Evolutionary conservation across 441 rosid genomes (phyloP).

Genomic region (Populus hybrid): DNA sequence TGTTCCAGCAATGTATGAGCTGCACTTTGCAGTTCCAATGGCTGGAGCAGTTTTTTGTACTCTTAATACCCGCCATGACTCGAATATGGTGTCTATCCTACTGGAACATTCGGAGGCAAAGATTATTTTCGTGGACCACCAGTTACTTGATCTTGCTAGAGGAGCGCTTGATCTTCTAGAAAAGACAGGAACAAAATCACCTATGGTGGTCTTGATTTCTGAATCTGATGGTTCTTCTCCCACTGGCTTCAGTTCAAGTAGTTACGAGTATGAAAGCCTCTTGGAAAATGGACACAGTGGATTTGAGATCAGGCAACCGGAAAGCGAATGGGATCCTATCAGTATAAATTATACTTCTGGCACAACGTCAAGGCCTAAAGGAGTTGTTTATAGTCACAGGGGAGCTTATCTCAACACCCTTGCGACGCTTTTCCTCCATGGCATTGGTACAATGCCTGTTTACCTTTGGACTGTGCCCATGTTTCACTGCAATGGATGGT

Average conservation of each 20-base stretch:
- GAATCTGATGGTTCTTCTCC: conserved; percentile 24
- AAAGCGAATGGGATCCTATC: conserved; percentile 61
- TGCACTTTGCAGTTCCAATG: conserved; percentile 89
- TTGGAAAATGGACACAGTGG: conserved; percentile 33
- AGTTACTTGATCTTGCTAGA: conserved; percentile 45
- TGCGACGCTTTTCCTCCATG: conserved; percentile 46
- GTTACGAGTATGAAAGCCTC: conserved; percentile 49
- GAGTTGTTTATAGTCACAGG: conserved; percentile 69
- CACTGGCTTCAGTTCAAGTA: conserved; percentile 1
- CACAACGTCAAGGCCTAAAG: conserved; percentile 73
- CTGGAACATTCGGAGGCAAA: conserved; percentile 68
- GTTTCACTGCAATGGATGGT: conserved; percentile 89
- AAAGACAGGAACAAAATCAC: conserved; percentile 31
- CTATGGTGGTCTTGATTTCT: conserved; percentile 36
- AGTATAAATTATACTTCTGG: conserved; percentile 75
- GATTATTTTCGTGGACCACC: conserved; percentile 61
- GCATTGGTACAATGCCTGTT: conserved; percentile 47
- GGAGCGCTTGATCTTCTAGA: conserved; percentile 55
- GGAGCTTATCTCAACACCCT: conserved; percentile 70
- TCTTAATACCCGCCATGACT: conserved; percentile 67
- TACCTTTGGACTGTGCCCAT: conserved; percentile 67
- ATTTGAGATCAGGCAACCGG: conserved; percentile 44
- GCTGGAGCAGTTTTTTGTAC: conserved; percentile 79
- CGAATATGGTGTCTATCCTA: conserved; percentile 53
- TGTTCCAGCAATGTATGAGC: conserved; percentile 77